A percentile compares a stretch with the other conserved stretches of the same genome.
Conservation (phyloP, 2,329 filamentous ascomycete genomes). For the Nemania diffusa region DNA sequence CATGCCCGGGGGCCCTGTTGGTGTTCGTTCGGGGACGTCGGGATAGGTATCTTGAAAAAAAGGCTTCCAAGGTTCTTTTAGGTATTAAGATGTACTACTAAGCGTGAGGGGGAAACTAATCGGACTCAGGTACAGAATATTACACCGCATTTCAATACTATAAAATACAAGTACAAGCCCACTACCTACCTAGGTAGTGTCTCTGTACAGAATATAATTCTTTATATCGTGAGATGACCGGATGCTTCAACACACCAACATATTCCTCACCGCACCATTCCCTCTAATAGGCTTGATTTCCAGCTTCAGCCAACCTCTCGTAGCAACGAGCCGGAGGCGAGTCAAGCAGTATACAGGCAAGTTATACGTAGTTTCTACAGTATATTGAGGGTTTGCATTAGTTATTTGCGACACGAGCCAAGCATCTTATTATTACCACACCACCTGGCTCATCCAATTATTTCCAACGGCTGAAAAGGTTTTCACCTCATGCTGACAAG, state of each 20-base stretch:
- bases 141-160: too few species aligned
- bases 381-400: neutral
- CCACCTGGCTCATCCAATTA: neutral
- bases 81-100: too few species aligned
- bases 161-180: too few species aligned
- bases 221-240: too few species aligned
- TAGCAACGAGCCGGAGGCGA: neutral
- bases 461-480: conserved; percentile 16
- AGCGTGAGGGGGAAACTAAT: too few species aligned
- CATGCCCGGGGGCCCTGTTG: neutral
- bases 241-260: neutral
- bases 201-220: too few species aligned
- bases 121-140: too few species aligned
- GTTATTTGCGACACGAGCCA: neutral
- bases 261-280: too few species aligned
- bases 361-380: neutral
- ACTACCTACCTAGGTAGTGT: too few species aligned
- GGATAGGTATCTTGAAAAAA: neutral
- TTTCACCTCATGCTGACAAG: conserved; percentile 25
- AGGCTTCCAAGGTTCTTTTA: too few species aligned
- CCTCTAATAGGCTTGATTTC: neutral
- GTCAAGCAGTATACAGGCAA: neutral
- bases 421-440: conserved; percentile 3
- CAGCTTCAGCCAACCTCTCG: neutral
- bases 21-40: neutral